Evolutionary conservation across 2,329 filamentous ascomycete genomes (phyloP).

Genomic region (Helicocarpus griseus): DNA sequence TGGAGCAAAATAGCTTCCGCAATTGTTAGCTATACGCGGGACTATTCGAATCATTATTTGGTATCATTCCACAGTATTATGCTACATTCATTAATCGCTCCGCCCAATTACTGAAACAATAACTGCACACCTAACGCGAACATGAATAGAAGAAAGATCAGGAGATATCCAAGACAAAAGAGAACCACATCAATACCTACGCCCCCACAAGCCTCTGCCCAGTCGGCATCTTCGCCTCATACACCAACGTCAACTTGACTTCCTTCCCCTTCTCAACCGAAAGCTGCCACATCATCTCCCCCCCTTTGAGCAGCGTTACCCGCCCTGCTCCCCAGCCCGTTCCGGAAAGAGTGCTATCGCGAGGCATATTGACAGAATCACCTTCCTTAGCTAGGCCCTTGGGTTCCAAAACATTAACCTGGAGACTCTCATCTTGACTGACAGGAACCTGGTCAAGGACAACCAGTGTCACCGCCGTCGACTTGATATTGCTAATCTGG

Average conservation of each 20-base stretch:
- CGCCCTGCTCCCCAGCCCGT: slow-evolving; percentile 45
- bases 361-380: slow-evolving; percentile 10
- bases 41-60: too few species aligned
- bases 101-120: too few species aligned
- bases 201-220: slow-evolving; percentile 15
- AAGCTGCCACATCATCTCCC: slow-evolving; percentile 52
- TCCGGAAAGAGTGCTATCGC: slow-evolving; percentile 8
- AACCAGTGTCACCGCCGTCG: slow-evolving; percentile 17
- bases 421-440: slow-evolving; percentile 23
- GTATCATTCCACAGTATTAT: too few species aligned
- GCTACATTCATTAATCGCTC: too few species aligned
- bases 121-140: neutral
- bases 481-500: slow-evolving; percentile 24
- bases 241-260: slow-evolving; percentile 51
- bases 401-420: slow-evolving; percentile 21
- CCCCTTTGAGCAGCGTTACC: slow-evolving; percentile 46
- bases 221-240: slow-evolving; percentile 48
- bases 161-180: neutral
- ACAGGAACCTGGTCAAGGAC: slow-evolving; percentile 26
- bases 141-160: neutral
- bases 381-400: slow-evolving; percentile 20
- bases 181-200: neutral
- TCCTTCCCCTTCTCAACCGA: slow-evolving; percentile 48
- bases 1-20: too few species aligned
- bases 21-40: too few species aligned